Base-by-base conservation (phyloP, 1,284 basidiomycete species). In the Marasmius sp. region DNA sequence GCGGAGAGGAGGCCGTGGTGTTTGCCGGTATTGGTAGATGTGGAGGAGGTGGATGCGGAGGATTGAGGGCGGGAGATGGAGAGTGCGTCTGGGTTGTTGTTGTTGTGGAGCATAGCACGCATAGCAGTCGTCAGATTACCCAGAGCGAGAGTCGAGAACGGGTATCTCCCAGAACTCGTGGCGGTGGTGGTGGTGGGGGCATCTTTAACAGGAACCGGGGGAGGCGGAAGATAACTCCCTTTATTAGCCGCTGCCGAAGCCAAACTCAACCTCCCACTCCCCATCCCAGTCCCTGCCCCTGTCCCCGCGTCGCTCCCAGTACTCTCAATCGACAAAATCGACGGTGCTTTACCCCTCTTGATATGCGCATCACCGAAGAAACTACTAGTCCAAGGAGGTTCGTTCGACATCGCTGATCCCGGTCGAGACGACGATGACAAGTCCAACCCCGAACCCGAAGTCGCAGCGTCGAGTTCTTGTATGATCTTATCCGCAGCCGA, bases 71-170 rank as follows among this genome's bases (percentile, higher is more conserved):
- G 72, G 6, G 74, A 67, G 0, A 68, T 60, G 1, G 79, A 76
- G 14, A 70, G 71, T 33, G 88, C 87, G 67, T 89, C 87, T 6
- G 56, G 38, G 6, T 20, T 54, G 43, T 38, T 37, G 36, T 45
- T 48, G 38, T 87, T 84, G 18, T 70, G 68, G 41, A 85, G 72
- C 64, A 89, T 76, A 66, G 80, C 85, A 3, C 84, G 80, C 78
- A 89, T 81, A 1, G 87, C 87, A 55, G 75, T 81, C 7, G 79
- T 78, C 38, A 89, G 67, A 11, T 85, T 81, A 63, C 73, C 84
- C 0, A 27, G 71, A 3, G 77, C 72, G 1, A 77, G 71, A 0
- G 83, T 77, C 70, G 64, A 85, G 76, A 1, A 74, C 75, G 3
- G 79, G 79, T 1, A 76, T 66, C 2, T 75, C 65, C 18, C 64